Conservation (phyloP, 345 rosid species). For the Acer campestre region DNA sequence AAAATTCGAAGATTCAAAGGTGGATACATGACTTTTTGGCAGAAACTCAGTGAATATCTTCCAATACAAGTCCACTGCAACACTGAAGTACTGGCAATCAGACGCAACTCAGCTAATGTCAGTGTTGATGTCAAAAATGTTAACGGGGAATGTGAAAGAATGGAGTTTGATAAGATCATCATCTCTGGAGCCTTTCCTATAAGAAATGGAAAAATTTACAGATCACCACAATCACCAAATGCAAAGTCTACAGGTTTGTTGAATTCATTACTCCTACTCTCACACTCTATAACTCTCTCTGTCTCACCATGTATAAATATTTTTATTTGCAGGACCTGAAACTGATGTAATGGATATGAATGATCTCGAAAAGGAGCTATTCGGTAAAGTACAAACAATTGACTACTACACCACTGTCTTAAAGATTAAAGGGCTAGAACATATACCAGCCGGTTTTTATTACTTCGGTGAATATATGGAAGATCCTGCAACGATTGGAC, state of each 20-base stretch:
- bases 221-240: slow-evolving; percentile 49
- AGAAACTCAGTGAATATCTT: slow-evolving; percentile 48
- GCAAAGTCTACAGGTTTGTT: slow-evolving; percentile 40
- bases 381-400: slow-evolving; percentile 59
- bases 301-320: background rate
- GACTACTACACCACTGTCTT: slow-evolving; percentile 69
- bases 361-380: slow-evolving; percentile 55
- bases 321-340: slow-evolving; percentile 44
- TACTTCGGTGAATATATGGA: slow-evolving; percentile 70
- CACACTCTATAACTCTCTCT: too few species aligned
- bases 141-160: slow-evolving; percentile 36
- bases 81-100: slow-evolving; percentile 52
- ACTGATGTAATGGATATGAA: slow-evolving; percentile 44
- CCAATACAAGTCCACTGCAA: slow-evolving; percentile 43
- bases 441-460: slow-evolving; percentile 60
- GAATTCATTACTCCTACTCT: background rate
- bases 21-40: slow-evolving; percentile 63
- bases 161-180: slow-evolving; percentile 62
- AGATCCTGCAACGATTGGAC: slow-evolving; percentile 62
- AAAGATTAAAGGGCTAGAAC: slow-evolving; percentile 59
- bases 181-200: slow-evolving; percentile 60
- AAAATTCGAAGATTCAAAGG: slow-evolving; percentile 63
- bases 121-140: slow-evolving; percentile 34
- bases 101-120: slow-evolving; percentile 39
- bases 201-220: slow-evolving; percentile 49